Evolutionary conservation across 1,284 basidiomycete species (phyloP), one percentile per base, ranked within the genome.

Genomic region (Hortiboletus rubellus): DNA sequence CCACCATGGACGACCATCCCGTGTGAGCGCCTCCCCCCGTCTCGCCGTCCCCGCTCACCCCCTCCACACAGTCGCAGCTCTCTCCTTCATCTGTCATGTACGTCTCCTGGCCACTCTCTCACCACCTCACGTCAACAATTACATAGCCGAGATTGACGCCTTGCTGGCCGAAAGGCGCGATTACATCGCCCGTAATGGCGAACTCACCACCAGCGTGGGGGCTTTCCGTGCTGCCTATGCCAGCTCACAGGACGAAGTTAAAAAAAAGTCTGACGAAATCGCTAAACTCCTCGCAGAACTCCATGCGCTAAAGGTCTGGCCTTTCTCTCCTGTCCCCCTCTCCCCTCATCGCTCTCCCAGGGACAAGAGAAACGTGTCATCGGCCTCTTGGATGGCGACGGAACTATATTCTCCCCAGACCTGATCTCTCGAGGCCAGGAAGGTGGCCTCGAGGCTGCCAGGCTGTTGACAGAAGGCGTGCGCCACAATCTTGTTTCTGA

Each of bases 351-450:
- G 10, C 36, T 38, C 50, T 55, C 46, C 24, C 48, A 71, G 69
- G 67, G 65, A 6, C 66, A 69, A 73, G 82, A 81, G 33, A 76
- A 79, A 61, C 81, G 84, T 50, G 75, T 84, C 43, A 72, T 83
- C 42, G 77, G 79, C 60, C 76, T 89, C 46, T 73, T 89, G 54
- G 87, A 89, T 61, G 87, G 87, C 22, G 86, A 89, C 63, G 87
- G 85, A 4, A 77, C 80, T 10, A 84, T 89, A 52, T 88, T 88
- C 64, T 70, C 77, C 14, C 66, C 74, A 14, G 74, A 81, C 24
- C 72, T 86, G 38, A 77, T 89, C 45, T 60, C 71, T 10, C 77
- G 77, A 63, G 87, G 86, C 11, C 76, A 79, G 58, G 71, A 75
- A 30, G 87, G 86, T 36, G 86, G 86, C 40, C 77, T 81, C 58